These are phyloP conservation scores for Globisporangium takayamanum DNA, from an alignment of 352 stramenopile genomes.

Conservation along the genomic window DNA sequence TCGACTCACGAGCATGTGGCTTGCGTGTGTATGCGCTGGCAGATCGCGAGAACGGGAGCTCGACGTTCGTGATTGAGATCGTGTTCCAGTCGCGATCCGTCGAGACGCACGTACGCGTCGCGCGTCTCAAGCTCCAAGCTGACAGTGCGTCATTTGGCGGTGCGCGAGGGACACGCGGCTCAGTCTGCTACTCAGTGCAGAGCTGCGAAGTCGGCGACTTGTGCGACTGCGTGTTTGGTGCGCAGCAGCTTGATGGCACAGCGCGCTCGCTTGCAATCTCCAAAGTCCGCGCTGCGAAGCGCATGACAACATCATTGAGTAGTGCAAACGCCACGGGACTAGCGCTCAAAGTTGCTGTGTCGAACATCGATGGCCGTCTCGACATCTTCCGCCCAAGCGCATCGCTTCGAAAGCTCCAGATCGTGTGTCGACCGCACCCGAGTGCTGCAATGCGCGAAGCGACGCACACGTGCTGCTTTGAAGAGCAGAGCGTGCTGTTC, in stretches of 20 bases:
- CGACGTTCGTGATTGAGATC: conserved; percentile 52
- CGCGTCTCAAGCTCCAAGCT: conserved; percentile 50
- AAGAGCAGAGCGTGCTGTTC: conserved; percentile 32
- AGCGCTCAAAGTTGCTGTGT: conserved; percentile 26
- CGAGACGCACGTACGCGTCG: conserved; percentile 44
- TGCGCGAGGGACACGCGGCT: conserved; percentile 13
- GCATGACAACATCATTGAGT: background rate
- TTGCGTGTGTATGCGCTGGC: background rate
- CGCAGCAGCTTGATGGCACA: conserved; percentile 15
- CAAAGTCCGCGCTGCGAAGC: conserved; percentile 11
- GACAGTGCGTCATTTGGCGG: conserved; percentile 21
- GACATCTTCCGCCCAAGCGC: conserved; percentile 29
- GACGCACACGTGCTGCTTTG: conserved; percentile 31
- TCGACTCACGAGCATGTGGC: background rate
- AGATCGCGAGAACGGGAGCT: conserved; percentile 50
- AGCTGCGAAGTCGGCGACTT: conserved; percentile 45
- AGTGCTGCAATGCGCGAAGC: conserved; percentile 18
- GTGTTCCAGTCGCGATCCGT: conserved; percentile 40
- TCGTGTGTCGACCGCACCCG: conserved; percentile 22
- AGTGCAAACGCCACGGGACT: background rate
- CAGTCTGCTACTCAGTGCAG: conserved; percentile 39
- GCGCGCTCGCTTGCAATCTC: conserved; percentile 25
- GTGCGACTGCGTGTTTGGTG: conserved; percentile 43
- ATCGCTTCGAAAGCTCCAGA: conserved; percentile 29
- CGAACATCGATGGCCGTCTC: conserved; percentile 31